Percentiles rank a stretch among this genome's conserved stretches.
phyloP scores from a whole-genome alignment of 78 protist species.

The Anaeramoeba ignava region DNA sequence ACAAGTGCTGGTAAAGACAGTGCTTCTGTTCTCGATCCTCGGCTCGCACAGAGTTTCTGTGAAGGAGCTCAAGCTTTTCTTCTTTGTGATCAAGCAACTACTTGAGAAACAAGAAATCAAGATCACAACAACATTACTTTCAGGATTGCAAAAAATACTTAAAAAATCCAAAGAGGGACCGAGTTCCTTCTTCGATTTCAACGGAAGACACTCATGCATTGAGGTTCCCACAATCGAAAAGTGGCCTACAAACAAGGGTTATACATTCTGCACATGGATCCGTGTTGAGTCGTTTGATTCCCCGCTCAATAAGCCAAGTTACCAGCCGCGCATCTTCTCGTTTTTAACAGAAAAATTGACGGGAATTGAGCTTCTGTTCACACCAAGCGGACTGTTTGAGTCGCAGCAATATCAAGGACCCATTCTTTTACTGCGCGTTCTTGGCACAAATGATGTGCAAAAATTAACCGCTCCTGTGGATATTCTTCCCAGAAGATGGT shows the following conservation, averaged over 20 bases:
- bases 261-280: slow-evolving; percentile 22
- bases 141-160: neutral
- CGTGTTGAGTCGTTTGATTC: slow-evolving; percentile 12
- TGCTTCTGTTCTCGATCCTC: neutral
- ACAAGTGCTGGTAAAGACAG: neutral
- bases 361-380: slow-evolving; percentile 27
- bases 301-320: too few relatives aligned
- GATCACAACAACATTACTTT: neutral
- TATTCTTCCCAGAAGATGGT: slow-evolving; percentile 9
- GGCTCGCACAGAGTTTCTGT: neutral
- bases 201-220: slow-evolving; percentile 18
- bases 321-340: slow-evolving; percentile 20
- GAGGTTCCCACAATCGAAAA: slow-evolving; percentile 2
- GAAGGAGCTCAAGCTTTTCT: neutral
- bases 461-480: neutral
- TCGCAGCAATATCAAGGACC: neutral
- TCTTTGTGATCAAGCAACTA: neutral
- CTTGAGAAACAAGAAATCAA: neutral
- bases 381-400: slow-evolving; percentile 6
- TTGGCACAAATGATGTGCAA: neutral
- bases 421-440: neutral
- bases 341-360: neutral
- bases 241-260: slow-evolving; percentile 17
- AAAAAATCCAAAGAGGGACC: too few relatives aligned
- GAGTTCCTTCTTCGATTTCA: slow-evolving; percentile 17